phyloP scores from a whole-genome alignment of 176 grass and related monocot species.

The Carex cristatella region DNA sequence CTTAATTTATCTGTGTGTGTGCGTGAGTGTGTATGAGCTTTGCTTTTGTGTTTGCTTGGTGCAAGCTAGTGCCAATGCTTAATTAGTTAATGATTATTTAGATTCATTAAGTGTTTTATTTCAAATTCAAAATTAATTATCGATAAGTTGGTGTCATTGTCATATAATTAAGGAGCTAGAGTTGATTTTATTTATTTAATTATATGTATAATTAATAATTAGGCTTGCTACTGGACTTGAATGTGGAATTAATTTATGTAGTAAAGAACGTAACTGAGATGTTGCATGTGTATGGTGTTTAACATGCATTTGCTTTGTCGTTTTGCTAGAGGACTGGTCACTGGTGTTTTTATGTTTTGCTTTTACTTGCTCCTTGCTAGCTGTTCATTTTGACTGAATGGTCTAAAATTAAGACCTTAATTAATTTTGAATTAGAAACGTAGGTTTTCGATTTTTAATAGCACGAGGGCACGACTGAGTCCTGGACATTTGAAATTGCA shows the following conservation, averaged over 20 bases:
- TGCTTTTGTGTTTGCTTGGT: not conserved
- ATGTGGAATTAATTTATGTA: not conserved
- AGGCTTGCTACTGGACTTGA: not conserved
- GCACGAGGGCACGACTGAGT: too few relatives aligned
- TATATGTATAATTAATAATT: not conserved
- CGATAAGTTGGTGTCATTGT: not conserved
- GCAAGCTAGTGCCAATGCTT: not conserved
- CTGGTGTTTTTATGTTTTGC: too few relatives aligned
- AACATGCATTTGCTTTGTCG: too few relatives aligned
- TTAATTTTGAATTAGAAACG: too few relatives aligned
- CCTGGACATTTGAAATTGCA: too few relatives aligned
- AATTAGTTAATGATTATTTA: not conserved
- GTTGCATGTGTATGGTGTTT: too few relatives aligned
- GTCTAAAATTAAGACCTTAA: too few relatives aligned
- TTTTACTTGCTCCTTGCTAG: too few relatives aligned
- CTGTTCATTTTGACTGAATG: too few relatives aligned
- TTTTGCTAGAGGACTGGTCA: too few relatives aligned
- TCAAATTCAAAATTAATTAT: not conserved
- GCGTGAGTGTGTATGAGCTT: not conserved
- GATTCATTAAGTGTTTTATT: not conserved
- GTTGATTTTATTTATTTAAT: not conserved
- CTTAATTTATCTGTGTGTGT: not conserved
- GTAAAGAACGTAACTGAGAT: not conserved
- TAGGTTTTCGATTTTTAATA: too few relatives aligned
- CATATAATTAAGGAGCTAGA: not conserved